These are phyloP conservation scores for Penicillium sclerotigenum DNA, from an alignment of 2,329 filamentous ascomycete species.

Conservation along the genomic window DNA sequence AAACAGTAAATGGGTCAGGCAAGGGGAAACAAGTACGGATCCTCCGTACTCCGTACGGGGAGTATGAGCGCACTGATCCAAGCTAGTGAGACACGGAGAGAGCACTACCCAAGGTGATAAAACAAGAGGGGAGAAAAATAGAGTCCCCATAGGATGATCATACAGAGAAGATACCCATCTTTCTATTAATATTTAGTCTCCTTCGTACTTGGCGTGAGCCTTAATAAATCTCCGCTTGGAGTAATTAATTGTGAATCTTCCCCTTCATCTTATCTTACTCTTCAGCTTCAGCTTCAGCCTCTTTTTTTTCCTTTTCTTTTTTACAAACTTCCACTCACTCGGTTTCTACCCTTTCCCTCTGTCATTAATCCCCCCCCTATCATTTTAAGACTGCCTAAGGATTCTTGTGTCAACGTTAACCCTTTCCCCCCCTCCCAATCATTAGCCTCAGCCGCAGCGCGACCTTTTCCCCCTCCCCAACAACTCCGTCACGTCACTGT, in stretches of 20 bases:
- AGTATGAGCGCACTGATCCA: constrained; percentile 7
- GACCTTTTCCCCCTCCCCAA: constrained; percentile 27
- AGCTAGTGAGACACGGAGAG: constrained; percentile 16
- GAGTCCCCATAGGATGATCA: constrained; percentile 8
- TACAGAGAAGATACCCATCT: constrained; percentile 5
- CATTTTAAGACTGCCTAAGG: not conserved
- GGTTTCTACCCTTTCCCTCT: constrained; percentile 1
- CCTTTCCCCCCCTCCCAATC: not conserved
- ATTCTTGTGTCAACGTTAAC: constrained; percentile 8
- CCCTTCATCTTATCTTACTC: constrained; percentile 17
- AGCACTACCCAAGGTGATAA: constrained; percentile 9
- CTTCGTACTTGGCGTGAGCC: constrained; percentile 9
- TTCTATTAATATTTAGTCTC: not conserved
- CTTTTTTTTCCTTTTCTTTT: not conserved
- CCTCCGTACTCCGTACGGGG: too few species aligned
- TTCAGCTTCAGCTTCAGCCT: constrained; percentile 14
- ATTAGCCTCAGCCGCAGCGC: constrained; percentile 25
- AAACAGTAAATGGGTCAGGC: not conserved
- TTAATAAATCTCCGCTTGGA: constrained; percentile 20
- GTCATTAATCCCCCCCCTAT: not conserved
- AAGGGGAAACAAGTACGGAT: not conserved
- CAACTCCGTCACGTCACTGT: constrained; percentile 17
- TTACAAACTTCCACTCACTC: constrained; percentile 6
- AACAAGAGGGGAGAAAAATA: not conserved
- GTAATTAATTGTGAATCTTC: constrained; percentile 12